Base-by-base conservation (phyloP, 164 flowering plant genomes). In the Chimonanthus salicifolius region DNA sequence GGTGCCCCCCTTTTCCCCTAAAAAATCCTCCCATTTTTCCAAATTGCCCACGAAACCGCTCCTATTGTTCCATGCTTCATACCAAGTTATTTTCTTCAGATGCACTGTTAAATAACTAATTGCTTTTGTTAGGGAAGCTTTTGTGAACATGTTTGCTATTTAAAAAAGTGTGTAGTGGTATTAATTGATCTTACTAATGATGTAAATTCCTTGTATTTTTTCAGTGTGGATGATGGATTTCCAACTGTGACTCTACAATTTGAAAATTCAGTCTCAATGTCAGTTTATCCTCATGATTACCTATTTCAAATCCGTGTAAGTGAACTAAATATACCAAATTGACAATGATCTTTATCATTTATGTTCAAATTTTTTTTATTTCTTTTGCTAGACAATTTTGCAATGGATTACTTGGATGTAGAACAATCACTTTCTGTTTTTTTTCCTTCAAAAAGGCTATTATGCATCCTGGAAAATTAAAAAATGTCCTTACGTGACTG, bases 151-250 rank as follows among this genome's bases (percentile, higher is more conserved):
- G 10, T 72, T 72, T n/a, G 16, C 4, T 15, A 54, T 54, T 10
- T 54, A 54, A 11, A 54, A 33, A 33, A 11, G 6, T 69, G 4
- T 48, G 62, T 48, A 48, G 47, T 15, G 60, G 13, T 49, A 49
- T 9, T 8, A 6, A 11, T 71, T 45, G 21, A 71, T 48, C 18
- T 46, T 62, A 54, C 15, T 58, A 21, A 50, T 33, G 44, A 54
- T 15, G 13, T 18, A 47, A 20, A 73, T 49, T 70, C 20, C 48
- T 58, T 50, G 10, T 67, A 18, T 50, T 18, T 63, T 63, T 83
- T 83, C 91, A 94, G 97, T 60, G 83, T 94, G 64, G 94, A 92
- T 75, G 85, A 87, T 76, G 91, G 85, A 58, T 94, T 92, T 81
- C 97, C 98, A 21, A 74, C 18, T n/a, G 90, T 94, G 45, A 85